These are phyloP conservation scores for Zymoseptoria pseudotritici DNA, from an alignment of 2,329 filamentous ascomycete species.

Conservation along the genomic window DNA sequence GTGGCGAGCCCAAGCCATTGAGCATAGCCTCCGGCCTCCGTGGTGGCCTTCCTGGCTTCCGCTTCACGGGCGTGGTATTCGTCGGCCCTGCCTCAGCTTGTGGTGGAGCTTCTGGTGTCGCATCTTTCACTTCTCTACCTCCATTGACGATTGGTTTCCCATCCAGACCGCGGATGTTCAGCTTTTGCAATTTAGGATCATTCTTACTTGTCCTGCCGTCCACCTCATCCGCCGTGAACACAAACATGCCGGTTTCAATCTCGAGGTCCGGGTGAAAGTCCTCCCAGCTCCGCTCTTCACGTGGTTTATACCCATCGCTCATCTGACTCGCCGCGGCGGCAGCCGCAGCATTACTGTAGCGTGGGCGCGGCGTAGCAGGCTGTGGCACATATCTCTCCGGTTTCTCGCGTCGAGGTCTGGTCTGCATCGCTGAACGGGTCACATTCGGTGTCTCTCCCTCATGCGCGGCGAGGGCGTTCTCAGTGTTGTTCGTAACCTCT, in stretches of 20 bases:
- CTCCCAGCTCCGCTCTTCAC: slow-evolving; percentile 94
- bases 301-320: slow-evolving; percentile 91
- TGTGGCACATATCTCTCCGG: slow-evolving; percentile 28
- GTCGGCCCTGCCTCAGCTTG: not conserved
- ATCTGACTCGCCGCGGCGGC: slow-evolving; percentile 82
- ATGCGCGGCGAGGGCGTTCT: not conserved
- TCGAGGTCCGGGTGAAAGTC: slow-evolving; percentile 96
- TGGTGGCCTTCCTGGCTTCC: slow-evolving; percentile 58
- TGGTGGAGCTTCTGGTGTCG: slow-evolving; percentile 9
- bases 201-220: slow-evolving; percentile 54
- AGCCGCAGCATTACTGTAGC: slow-evolving; percentile 80
- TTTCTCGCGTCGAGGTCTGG: slow-evolving; percentile 25
- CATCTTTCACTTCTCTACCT: slow-evolving; percentile 23
- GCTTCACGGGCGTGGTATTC: slow-evolving; percentile 34
- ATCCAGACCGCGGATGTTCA: slow-evolving; percentile 14
- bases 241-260: slow-evolving; percentile 69
- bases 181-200: slow-evolving; percentile 39
- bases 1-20: slow-evolving; percentile 51
- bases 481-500: slow-evolving; percentile 1
- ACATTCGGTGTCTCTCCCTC: slow-evolving; percentile 10
- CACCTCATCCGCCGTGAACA: slow-evolving; percentile 77
- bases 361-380: slow-evolving; percentile 50
- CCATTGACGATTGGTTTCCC: slow-evolving; percentile 16
- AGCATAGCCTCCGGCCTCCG: slow-evolving; percentile 56
- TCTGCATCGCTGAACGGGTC: slow-evolving; percentile 21